Evolutionary conservation across 768 basidiomycete genomes (phyloP), one percentile per base, ranked within the genome.

Genomic region (Amanita pseudoporphyria): DNA sequence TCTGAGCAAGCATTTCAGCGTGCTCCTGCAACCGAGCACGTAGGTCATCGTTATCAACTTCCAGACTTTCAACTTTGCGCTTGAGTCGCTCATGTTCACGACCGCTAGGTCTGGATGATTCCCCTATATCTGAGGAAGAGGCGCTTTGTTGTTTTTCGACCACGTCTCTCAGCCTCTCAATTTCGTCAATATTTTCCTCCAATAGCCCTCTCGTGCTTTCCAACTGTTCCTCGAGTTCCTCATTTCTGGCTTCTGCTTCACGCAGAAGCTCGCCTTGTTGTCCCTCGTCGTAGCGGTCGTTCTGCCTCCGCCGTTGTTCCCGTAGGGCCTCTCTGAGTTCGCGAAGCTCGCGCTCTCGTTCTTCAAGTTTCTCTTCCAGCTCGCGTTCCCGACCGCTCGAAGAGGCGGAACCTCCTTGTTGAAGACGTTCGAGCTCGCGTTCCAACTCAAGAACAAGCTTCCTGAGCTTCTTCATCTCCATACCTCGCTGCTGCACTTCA

Each of bases 391-490:
- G 75, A 46, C 69, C 68, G 5, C 67, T 64, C 21, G 69, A 67
- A 6, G 67, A 67, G 3, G 68, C 71, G 1, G 60, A 66, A 57
- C 56, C 68, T 21, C 76, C 51, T 22, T 45, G 78, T 62, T 82
- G 87, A 18, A 78, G 70, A 30, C 79, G 73, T 47, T 88, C 84
- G 31, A 92, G 67, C 56, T 91, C 88, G 48, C 80, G 78, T 62
- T 94, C 86, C 13, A 88, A 78, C 56, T 92, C 87, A 9, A 89
- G 69, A 1, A 94, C 77, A 26, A 91, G 79, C 61, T 95, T 94
- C 66, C 90, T 90, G 53, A 90, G 72, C 63, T 87, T 89, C 74
- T 95, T 95, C 60, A 92, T 77, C 66, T 95, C 93, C 69, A 88
- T 81, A 10, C 87, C 84, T 1, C 88, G 81, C 59, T 90, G 83